These are phyloP conservation scores for Candida tropicalis DNA, from an alignment of 1,139 yeast species.

Conservation along the genomic window DNA sequence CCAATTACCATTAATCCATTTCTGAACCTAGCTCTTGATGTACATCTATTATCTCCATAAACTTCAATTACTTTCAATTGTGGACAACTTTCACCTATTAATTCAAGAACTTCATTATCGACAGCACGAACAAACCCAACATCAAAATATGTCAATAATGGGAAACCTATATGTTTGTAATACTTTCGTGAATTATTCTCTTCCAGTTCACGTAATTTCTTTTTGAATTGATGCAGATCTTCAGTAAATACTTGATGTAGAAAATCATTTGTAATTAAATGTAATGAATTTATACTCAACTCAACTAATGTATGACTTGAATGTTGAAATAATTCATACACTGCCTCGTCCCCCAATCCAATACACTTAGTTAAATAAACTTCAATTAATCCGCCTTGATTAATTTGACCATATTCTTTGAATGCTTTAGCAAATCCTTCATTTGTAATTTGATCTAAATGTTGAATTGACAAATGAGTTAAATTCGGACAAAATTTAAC, in stretches of 20 bases:
- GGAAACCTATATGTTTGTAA: slow-evolving; percentile 33
- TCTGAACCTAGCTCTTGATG: slow-evolving; percentile 53
- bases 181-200: slow-evolving; percentile 16
- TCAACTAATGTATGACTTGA: slow-evolving; percentile 68
- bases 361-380: slow-evolving; percentile 70
- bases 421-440: slow-evolving; percentile 65
- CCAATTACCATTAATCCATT: slow-evolving; percentile 70
- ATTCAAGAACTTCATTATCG: slow-evolving; percentile 62
- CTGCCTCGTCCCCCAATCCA: slow-evolving; percentile 61
- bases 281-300: slow-evolving; percentile 70
- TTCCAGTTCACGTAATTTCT: slow-evolving; percentile 28
- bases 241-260: slow-evolving; percentile 45
- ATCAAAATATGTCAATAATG: slow-evolving; percentile 66
- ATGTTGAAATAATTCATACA: slow-evolving; percentile 63
- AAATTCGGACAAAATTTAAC: slow-evolving; percentile 58
- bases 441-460: slow-evolving; percentile 64
- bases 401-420: slow-evolving; percentile 34
- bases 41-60: slow-evolving; percentile 75
- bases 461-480: slow-evolving; percentile 53
- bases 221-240: slow-evolving; percentile 34
- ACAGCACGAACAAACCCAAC: slow-evolving; percentile 75
- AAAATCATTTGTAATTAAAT: slow-evolving; percentile 53
- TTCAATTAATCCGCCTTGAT: slow-evolving; percentile 59
- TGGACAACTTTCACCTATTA: slow-evolving; percentile 59
- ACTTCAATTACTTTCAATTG: slow-evolving; percentile 69